Percentiles rank a stretch among this genome's conserved stretches.
These are phyloP conservation scores for Aspergillus sojae DNA, from an alignment of 2,329 filamentous ascomycete genomes.

Conservation along the genomic window DNA sequence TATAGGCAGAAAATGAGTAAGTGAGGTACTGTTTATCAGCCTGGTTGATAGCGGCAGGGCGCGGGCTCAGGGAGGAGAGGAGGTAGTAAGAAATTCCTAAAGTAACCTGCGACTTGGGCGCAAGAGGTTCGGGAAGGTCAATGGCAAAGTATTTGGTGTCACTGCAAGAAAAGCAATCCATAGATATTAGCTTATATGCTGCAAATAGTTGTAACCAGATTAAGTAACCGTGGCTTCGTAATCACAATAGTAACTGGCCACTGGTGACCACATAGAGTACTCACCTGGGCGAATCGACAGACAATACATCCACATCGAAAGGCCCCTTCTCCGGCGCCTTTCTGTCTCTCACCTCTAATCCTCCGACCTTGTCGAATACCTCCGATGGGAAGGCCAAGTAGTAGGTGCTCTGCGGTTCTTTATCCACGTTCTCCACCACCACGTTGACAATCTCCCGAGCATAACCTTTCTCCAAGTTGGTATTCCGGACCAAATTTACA, in stretches of 20 bases:
- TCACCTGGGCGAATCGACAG: constrained; percentile 57
- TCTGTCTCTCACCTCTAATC: constrained; percentile 89
- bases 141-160: constrained; percentile 82
- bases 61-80: constrained; percentile 75
- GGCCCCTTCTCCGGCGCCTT: constrained; percentile 70
- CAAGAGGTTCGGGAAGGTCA: constrained; percentile 73
- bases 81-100: constrained; percentile 84
- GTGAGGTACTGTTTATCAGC: constrained; percentile 82
- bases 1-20: constrained; percentile 84
- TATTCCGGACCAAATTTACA: constrained; percentile 82
- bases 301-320: constrained; percentile 71
- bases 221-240: constrained; percentile 20
- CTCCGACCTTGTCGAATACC: constrained; percentile 76
- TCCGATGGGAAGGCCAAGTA: constrained; percentile 82
- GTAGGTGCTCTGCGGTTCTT: constrained; percentile 82
- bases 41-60: constrained; percentile 82
- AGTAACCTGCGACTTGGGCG: constrained; percentile 77
- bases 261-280: constrained; percentile 57
- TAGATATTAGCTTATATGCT: constrained; percentile 7
- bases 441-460: constrained; percentile 89
- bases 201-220: neutral
- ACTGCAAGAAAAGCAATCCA: constrained; percentile 48
- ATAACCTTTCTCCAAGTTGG: constrained; percentile 92
- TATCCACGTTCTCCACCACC: constrained; percentile 85
- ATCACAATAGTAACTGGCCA: constrained; percentile 16